These are phyloP conservation scores for Kodamaea fukazawae DNA, from an alignment of 805 yeast species.

Conservation along the genomic window DNA sequence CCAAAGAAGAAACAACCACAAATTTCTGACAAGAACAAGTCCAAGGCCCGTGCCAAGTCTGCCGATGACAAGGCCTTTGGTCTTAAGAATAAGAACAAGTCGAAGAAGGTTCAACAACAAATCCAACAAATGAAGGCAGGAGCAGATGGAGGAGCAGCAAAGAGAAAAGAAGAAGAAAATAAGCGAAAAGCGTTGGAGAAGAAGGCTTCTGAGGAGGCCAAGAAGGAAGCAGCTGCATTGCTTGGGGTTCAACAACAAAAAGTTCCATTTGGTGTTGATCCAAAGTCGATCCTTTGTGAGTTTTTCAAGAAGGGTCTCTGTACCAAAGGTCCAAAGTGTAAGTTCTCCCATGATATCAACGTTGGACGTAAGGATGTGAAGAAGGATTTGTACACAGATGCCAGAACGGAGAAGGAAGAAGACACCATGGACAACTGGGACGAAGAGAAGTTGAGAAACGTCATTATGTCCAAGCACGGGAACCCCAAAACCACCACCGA, in stretches of 20 bases:
- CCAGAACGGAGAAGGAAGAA: slow-evolving; percentile 63
- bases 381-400: slow-evolving; percentile 91
- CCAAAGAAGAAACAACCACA: slow-evolving; percentile 70
- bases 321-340: slow-evolving; percentile 81
- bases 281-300: slow-evolving; percentile 88
- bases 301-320: slow-evolving; percentile 85
- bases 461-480: slow-evolving; percentile 89
- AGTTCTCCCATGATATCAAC: slow-evolving; percentile 84
- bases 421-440: slow-evolving; percentile 98
- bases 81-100: slow-evolving; percentile 90
- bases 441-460: slow-evolving; percentile 87
- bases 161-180: slow-evolving; percentile 72
- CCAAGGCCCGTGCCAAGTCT: slow-evolving; percentile 57
- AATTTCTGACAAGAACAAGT: slow-evolving; percentile 59
- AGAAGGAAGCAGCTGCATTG: slow-evolving; percentile 78
- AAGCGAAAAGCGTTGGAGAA: slow-evolving; percentile 71
- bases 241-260: slow-evolving; percentile 74
- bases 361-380: slow-evolving; percentile 86
- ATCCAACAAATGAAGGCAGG: slow-evolving; percentile 42
- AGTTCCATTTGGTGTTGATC: slow-evolving; percentile 96
- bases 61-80: slow-evolving; percentile 93
- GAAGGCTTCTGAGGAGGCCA: slow-evolving; percentile 88
- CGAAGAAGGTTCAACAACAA: slow-evolving; percentile 73
- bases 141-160: slow-evolving; percentile 49
- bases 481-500: slow-evolving; percentile 93